Conservation (phyloP, 768 basidiomycete genomes). For the Tylopilus balloui region DNA sequence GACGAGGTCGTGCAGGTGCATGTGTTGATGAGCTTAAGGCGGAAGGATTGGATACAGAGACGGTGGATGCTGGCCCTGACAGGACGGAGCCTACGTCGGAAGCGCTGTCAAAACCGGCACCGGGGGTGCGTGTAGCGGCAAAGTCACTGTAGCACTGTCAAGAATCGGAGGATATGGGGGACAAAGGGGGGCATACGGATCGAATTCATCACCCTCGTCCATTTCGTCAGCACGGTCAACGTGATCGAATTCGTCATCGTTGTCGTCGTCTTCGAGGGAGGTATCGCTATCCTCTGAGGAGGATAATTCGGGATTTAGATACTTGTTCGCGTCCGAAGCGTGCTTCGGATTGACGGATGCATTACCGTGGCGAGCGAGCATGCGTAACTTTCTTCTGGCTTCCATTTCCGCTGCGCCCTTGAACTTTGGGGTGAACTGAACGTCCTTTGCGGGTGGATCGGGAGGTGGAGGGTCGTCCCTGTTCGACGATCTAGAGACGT, state of each 20-base stretch:
- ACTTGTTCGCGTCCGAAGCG: conserved; percentile 27
- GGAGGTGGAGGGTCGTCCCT: conserved; percentile 17
- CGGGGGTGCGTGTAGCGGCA: conserved; percentile 51
- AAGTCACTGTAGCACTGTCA: conserved; percentile 50
- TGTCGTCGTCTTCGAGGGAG: conserved; percentile 45
- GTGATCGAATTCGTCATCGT: conserved; percentile 47
- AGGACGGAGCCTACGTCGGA: conserved; percentile 61
- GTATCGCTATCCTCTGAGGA: conserved; percentile 55
- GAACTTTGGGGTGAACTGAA: conserved; percentile 72
- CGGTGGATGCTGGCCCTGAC: conserved; percentile 45
- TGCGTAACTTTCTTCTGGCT: conserved; percentile 56
- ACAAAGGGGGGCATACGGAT: conserved; percentile 53
- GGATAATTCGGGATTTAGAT: conserved; percentile 43
- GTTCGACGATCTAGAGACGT: neutral
- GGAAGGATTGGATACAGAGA: conserved; percentile 55
- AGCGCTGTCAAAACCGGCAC: conserved; percentile 51
- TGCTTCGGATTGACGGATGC: conserved; percentile 25
- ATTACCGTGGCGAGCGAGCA: conserved; percentile 55
- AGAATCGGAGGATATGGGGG: neutral
- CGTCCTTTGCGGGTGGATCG: conserved; percentile 44
- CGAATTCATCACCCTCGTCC: conserved; percentile 72
- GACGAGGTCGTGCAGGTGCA: conserved; percentile 40
- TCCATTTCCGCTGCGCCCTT: conserved; percentile 88
- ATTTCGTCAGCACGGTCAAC: conserved; percentile 45
- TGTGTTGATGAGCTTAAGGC: conserved; percentile 44